Percentiles rank a stretch among this genome's conserved stretches.
These are phyloP conservation scores for Cantharellus cinnabarinus DNA, from an alignment of 768 basidiomycete species.

Conservation along the genomic window DNA sequence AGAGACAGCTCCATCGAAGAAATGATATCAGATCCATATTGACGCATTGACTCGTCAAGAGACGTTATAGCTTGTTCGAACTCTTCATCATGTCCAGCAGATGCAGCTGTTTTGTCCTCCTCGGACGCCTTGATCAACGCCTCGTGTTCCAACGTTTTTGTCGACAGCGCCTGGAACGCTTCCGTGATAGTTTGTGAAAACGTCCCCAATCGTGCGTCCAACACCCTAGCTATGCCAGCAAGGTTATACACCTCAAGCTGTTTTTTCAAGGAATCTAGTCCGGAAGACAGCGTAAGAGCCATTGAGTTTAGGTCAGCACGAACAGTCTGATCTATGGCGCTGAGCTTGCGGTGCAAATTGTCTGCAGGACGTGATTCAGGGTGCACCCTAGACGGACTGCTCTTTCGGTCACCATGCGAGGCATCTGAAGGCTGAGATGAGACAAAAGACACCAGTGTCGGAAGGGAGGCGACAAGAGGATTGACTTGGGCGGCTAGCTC, in stretches of 20 bases:
- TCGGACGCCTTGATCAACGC: slow-evolving; percentile 2
- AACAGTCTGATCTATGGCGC: slow-evolving; percentile 40
- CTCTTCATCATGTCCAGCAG: slow-evolving; percentile 12
- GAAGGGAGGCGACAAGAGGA: neutral
- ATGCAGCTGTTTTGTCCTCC: slow-evolving; percentile 6
- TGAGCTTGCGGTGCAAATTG: slow-evolving; percentile 32
- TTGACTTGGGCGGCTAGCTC: slow-evolving; percentile 8
- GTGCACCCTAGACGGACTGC: too few relatives aligned
- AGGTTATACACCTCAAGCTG: slow-evolving; percentile 30
- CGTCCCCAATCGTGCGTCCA: slow-evolving; percentile 16
- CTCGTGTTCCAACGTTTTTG: neutral
- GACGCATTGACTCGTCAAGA: slow-evolving; percentile 19
- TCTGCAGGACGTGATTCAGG: neutral
- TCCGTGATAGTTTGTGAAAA: slow-evolving; percentile 16
- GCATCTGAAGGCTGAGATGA: too few relatives aligned
- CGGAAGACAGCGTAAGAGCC: slow-evolving; percentile 39
- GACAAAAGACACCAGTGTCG: neutral
- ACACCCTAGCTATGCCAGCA: slow-evolving; percentile 32
- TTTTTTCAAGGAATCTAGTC: slow-evolving; percentile 28
- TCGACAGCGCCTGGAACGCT: slow-evolving; percentile 23
- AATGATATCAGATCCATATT: slow-evolving; percentile 19
- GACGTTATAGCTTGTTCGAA: slow-evolving; percentile 21
- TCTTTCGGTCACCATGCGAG: too few relatives aligned
- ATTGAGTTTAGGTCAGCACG: slow-evolving; percentile 51
- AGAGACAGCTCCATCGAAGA: slow-evolving; percentile 32